Evolutionary conservation across 2,329 filamentous ascomycete species (phyloP), one percentile per base, ranked within the genome.

Genomic region (Trichoderma sp.): DNA sequence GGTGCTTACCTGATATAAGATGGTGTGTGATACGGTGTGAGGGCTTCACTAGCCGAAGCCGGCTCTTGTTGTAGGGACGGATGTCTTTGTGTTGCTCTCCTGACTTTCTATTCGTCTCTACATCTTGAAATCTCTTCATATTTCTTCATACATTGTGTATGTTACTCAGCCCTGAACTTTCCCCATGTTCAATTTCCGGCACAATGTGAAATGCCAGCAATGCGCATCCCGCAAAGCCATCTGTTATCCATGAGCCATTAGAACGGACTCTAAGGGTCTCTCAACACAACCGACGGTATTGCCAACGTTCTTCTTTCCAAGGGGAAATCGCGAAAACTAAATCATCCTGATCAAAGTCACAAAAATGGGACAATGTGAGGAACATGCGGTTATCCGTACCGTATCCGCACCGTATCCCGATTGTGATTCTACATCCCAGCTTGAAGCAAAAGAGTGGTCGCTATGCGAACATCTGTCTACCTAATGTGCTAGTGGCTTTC

Each of bases 381-480:
- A 34, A 47, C 44, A 45, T 30, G 17, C n/a, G 43, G 12, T 30
- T 51, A 41, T 51, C 47, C 47, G 24, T 30, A 61, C 58, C 58
- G 47, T 61, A 43, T 61, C 58, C 58, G 24, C 24, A 44, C 58
- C 34, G 39, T 61, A 52, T 61, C 58, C 58, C 24, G 7, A 14
- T 7, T 26, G 19, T 1, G 14, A 19, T 7, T 19, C n/a, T 9
- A 17, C 6, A 39, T 39, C 17, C 3, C 17, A 6, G 9, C 50
- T n/a, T 12, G 19, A 17, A 43, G 9, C 7, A 43, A 43, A 21
- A 19, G 15, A 26, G 41, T 12, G 6, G 6, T n/a, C 4, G 34
- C 34, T 14, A 6, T 39, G 34, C 5, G 34, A 14, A 14, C 14
- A 30, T 30, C 28, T 10, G n/a, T n/a, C n/a, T n/a, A n/a, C n/a